These are phyloP conservation scores for Ordospora colligata DNA, from an alignment of 371 early-diverging fungal species.

Conservation along the genomic window DNA sequence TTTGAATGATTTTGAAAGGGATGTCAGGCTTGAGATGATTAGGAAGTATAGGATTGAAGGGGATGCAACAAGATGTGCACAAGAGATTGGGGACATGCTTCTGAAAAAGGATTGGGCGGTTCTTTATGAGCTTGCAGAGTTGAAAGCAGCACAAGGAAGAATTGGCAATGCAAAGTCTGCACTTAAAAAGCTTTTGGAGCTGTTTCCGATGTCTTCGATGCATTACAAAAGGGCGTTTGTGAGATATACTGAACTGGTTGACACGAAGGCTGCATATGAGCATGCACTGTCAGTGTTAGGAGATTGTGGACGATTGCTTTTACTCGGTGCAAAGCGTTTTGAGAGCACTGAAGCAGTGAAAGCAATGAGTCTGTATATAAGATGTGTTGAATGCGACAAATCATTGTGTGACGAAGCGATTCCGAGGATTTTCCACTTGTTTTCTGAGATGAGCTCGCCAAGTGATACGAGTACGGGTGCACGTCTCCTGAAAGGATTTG, in stretches of 20 bases:
- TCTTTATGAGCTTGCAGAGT: slow-evolving; percentile 51
- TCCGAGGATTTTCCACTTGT: slow-evolving; percentile 57
- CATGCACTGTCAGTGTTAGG: slow-evolving; percentile 24
- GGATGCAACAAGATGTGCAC: slow-evolving; percentile 23
- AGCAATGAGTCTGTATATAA: slow-evolving; percentile 50
- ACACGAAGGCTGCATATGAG: slow-evolving; percentile 38
- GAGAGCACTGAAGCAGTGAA: slow-evolving; percentile 37
- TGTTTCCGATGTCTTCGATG: slow-evolving; percentile 12
- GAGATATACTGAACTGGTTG: slow-evolving; percentile 38
- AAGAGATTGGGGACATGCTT: slow-evolving; percentile 37
- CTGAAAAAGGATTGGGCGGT: slow-evolving; percentile 51
- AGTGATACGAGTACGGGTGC: slow-evolving; percentile 4
- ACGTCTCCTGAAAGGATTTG: not conserved
- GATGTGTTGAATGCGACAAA: slow-evolving; percentile 22
- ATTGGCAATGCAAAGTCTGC: slow-evolving; percentile 48
- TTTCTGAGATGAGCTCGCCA: slow-evolving; percentile 26
- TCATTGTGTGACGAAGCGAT: slow-evolving; percentile 51
- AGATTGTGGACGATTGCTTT: slow-evolving; percentile 42
- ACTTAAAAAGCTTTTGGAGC: slow-evolving; percentile 34
- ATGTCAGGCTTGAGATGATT: slow-evolving; percentile 27
- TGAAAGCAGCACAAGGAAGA: slow-evolving; percentile 40
- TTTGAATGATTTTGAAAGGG: slow-evolving; percentile 18
- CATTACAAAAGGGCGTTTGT: slow-evolving; percentile 7
- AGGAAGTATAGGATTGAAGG: slow-evolving; percentile 11
- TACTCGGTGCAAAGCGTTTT: slow-evolving; percentile 52